phyloP scores from a whole-genome alignment of 108 stramenopile genomes.

The Cyclotella atomus region DNA sequence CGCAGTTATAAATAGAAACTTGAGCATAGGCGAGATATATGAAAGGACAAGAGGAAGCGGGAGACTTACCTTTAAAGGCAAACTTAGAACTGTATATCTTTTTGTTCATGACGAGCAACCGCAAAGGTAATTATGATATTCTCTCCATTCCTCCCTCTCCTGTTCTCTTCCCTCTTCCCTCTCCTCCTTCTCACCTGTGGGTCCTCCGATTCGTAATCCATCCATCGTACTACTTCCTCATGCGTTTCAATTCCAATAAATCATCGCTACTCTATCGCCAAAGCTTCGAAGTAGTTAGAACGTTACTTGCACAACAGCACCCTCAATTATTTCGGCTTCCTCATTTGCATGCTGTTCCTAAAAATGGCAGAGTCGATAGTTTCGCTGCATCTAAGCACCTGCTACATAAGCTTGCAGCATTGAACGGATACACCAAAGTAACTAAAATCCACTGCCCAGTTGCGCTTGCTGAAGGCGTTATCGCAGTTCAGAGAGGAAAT shows the following conservation, averaged over 20 bases:
- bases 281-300: not conserved
- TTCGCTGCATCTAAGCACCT: not conserved
- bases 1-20: not conserved
- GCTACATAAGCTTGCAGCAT: not conserved
- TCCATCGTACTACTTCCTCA: no score
- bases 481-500: not conserved
- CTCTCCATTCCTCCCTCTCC: not conserved
- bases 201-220: not conserved
- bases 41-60: no score
- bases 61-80: no score
- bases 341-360: not conserved
- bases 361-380: not conserved
- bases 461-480: conserved; percentile 24
- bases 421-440: conserved; percentile 4
- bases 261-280: not conserved
- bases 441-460: not conserved
- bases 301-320: not conserved
- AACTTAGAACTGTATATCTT: no score
- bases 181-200: not conserved
- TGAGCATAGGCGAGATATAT: no score
- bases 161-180: not conserved
- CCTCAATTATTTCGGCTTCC: conserved; percentile 10
- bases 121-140: no score
- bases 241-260: no score
- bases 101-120: no score